These are phyloP conservation scores for Talaromyces verruculosus DNA, from an alignment of 2,329 filamentous ascomycete species.

Conservation along the genomic window DNA sequence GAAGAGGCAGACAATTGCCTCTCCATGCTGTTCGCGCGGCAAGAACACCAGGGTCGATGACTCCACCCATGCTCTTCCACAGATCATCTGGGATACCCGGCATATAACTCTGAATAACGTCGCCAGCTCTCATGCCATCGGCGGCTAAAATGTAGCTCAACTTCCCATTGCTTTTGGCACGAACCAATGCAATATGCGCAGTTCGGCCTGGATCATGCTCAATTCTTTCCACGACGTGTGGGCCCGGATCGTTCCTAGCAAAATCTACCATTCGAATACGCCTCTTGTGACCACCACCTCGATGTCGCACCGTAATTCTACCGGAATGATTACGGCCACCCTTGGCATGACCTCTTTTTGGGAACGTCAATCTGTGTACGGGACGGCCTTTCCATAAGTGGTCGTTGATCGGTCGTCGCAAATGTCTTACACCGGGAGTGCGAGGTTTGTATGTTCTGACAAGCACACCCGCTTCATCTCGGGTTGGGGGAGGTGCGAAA, in stretches of 20 bases:
- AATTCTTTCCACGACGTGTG: slow-evolving; percentile 86
- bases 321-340: slow-evolving; percentile 90
- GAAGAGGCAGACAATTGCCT: slow-evolving; percentile 91
- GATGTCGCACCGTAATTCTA: slow-evolving; percentile 82
- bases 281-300: slow-evolving; percentile 86
- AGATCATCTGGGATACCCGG: slow-evolving; percentile 84
- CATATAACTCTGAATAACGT: slow-evolving; percentile 88
- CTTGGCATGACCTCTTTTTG: slow-evolving; percentile 89
- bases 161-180: slow-evolving; percentile 67
- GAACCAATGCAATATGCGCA: slow-evolving; percentile 87
- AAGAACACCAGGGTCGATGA: slow-evolving; percentile 90
- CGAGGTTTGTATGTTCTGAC: slow-evolving; percentile 89
- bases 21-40: slow-evolving; percentile 91
- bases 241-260: slow-evolving; percentile 71
- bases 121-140: slow-evolving; percentile 88
- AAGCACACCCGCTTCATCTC: slow-evolving; percentile 44
- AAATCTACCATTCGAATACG: slow-evolving; percentile 93
- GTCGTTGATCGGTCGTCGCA: slow-evolving; percentile 89
- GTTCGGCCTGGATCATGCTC: slow-evolving; percentile 94
- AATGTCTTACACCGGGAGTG: slow-evolving; percentile 87
- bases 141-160: slow-evolving; percentile 94
- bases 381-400: slow-evolving; percentile 95
- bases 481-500: slow-evolving; percentile 49
- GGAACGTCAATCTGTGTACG: slow-evolving; percentile 76
- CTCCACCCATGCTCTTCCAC: slow-evolving; percentile 86